Base-by-base conservation (phyloP, 441 rosid genomes). In the Populus hybrid region DNA sequence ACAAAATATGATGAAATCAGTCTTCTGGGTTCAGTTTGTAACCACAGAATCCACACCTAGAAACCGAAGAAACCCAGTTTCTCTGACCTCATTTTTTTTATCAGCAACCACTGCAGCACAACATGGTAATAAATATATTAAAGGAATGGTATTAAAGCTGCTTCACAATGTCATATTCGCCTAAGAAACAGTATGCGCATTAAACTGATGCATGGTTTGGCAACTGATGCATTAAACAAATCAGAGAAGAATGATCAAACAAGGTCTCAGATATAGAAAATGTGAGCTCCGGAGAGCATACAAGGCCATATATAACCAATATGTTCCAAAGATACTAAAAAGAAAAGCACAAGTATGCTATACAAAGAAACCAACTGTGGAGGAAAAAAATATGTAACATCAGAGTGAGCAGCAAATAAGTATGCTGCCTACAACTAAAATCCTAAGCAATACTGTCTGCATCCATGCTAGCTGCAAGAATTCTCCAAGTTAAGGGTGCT, bases 311-410 rank as follows among this genome's bases (percentile, higher is more conserved):
- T 36, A 36, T 30, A 30, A 30, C 16, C 26, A n/a, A 20, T 8
- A 11, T 18, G 28, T n/a, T 69, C 72, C 40, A n/a, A 20, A 5
- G 63, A 57, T 3, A n/a, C 12, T 10, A 34, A 10, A 68, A 30
- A 57, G 5, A 32, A 69, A 59, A 77, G 71, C 71, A 68, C 23
- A 77, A 30, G 50, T 10, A 77, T 72, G 80, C 76, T 77, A 46
- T 72, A 77, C 76, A 77, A 26, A 30, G 40, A 54, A 54, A 54
- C 21, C 57, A 50, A 3, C 21, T 59, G 21, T 16, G 10, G 32
- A 30, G 32, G 6, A 11, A 11, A 10, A 66, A 0, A 30, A 67
- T 67, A 30, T 11, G 6, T 69, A 21, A 35, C 28, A 76, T 14
- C 26, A 35, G 73, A 69, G 12, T 9, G 20, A 16, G 74, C 73